phyloP scores from a whole-genome alignment of 2,329 filamentous ascomycete species.

The Xylariaceae sp. region DNA sequence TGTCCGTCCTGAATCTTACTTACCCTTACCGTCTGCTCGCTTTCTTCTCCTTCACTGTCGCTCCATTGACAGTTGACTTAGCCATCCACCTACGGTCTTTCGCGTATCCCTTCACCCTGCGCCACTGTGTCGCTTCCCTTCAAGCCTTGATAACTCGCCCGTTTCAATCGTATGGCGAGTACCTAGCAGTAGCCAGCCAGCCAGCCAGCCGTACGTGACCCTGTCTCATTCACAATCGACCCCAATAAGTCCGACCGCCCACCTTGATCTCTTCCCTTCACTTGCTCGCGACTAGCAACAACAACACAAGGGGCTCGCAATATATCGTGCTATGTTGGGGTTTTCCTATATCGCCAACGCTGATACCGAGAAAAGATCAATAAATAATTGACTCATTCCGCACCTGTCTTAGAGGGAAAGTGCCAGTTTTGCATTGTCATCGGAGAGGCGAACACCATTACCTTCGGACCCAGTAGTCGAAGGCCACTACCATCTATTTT shows the following conservation, averaged over 20 bases:
- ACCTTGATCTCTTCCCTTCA: conserved; percentile 4
- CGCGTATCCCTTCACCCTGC: neutral
- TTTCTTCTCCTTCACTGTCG: conserved; percentile 14
- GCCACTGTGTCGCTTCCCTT: conserved; percentile 7
- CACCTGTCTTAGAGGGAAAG: conserved; percentile 7
- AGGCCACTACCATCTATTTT: conserved; percentile 19
- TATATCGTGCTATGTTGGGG: neutral
- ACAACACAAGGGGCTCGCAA: conserved; percentile 10
- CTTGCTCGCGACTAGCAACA: neutral
- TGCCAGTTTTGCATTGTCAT: conserved; percentile 11
- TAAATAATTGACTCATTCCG: conserved; percentile 10
- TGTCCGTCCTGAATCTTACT: conserved; percentile 9
- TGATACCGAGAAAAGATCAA: conserved; percentile 6
- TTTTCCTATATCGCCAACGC: neutral
- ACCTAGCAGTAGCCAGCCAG: conserved; percentile 7
- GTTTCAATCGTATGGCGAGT: conserved; percentile 18
- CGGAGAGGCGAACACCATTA: conserved; percentile 1
- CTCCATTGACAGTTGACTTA: conserved; percentile 8
- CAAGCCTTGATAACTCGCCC: conserved; percentile 21
- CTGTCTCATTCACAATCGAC: conserved; percentile 11
- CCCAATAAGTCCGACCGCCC: conserved; percentile 10
- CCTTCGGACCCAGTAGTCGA: conserved; percentile 20
- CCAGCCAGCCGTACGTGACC: conserved; percentile 4
- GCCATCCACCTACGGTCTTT: neutral
- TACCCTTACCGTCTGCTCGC: conserved; percentile 7